Evolutionary conservation across 352 stramenopile genomes (phyloP).

Genomic region (Phytopythium oedochilum): DNA sequence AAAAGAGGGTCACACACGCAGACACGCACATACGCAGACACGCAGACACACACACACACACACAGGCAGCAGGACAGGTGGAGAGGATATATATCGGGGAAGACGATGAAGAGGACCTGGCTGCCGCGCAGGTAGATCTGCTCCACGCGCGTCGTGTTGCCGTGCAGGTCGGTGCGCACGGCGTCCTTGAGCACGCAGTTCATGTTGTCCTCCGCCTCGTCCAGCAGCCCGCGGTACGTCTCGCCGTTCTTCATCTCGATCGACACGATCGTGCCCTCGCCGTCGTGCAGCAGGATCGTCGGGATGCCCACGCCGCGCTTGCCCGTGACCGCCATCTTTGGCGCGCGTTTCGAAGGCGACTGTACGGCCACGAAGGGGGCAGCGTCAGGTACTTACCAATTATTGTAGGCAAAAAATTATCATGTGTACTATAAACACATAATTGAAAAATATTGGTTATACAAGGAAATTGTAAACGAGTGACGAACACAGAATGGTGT

Average conservation of each 20-base stretch:
- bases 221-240: constrained; percentile 78
- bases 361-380: too few relatives aligned
- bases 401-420: too few relatives aligned
- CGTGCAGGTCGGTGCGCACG: constrained; percentile 77
- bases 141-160: constrained; percentile 76
- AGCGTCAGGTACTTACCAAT: too few relatives aligned
- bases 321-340: constrained; percentile 76
- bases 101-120: constrained; percentile 87
- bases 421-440: too few relatives aligned
- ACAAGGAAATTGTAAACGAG: too few relatives aligned
- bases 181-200: constrained; percentile 88
- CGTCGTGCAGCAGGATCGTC: constrained; percentile 83
- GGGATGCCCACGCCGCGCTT: constrained; percentile 83
- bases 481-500: too few relatives aligned
- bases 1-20: too few relatives aligned
- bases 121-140: constrained; percentile 82
- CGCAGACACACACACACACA: constrained; percentile 7
- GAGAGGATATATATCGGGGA: constrained; percentile 88
- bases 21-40: constrained; percentile 1
- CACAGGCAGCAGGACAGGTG: constrained; percentile 1
- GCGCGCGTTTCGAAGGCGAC: too few relatives aligned
- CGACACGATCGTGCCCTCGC: constrained; percentile 84
- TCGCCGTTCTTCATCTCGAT: constrained; percentile 87
- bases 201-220: constrained; percentile 90
- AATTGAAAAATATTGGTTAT: too few relatives aligned